phyloP scores from a whole-genome alignment of 2,329 filamentous ascomycete species.

The Ilyonectria robusta region DNA sequence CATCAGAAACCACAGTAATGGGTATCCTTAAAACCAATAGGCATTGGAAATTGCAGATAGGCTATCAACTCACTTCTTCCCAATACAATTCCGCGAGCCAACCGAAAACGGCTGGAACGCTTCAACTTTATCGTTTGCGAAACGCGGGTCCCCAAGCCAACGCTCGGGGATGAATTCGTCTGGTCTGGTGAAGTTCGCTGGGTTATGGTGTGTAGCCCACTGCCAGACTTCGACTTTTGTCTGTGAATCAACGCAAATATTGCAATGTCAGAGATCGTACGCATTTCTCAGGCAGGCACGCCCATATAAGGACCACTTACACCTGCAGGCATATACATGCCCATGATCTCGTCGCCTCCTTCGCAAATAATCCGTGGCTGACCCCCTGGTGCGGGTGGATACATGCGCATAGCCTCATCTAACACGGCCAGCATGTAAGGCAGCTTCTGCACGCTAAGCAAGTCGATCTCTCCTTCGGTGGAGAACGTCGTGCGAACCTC shows the following conservation, averaged over 20 bases:
- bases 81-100: conserved; percentile 65
- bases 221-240: conserved; percentile 30
- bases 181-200: conserved; percentile 31
- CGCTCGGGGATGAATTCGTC: conserved; percentile 30
- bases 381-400: conserved; percentile 45
- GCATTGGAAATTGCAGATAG: not conserved
- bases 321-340: conserved; percentile 49
- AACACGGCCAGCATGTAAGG: conserved; percentile 54
- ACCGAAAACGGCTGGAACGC: conserved; percentile 62
- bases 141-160: conserved; percentile 45
- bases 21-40: not conserved
- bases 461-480: conserved; percentile 55
- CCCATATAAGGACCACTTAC: conserved; percentile 33
- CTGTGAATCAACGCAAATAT: conserved; percentile 9
- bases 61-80: conserved; percentile 58
- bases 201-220: conserved; percentile 28
- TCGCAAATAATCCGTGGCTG: conserved; percentile 46
- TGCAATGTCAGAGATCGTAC: conserved; percentile 2
- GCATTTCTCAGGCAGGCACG: not conserved
- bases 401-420: conserved; percentile 58
- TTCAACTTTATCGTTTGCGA: conserved; percentile 55
- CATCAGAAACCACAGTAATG: not conserved
- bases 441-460: conserved; percentile 29
- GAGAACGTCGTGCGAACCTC: conserved; percentile 59
- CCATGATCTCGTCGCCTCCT: conserved; percentile 51